These are phyloP conservation scores for Fusarium udum DNA, from an alignment of 2,329 filamentous ascomycete species.

Conservation along the genomic window DNA sequence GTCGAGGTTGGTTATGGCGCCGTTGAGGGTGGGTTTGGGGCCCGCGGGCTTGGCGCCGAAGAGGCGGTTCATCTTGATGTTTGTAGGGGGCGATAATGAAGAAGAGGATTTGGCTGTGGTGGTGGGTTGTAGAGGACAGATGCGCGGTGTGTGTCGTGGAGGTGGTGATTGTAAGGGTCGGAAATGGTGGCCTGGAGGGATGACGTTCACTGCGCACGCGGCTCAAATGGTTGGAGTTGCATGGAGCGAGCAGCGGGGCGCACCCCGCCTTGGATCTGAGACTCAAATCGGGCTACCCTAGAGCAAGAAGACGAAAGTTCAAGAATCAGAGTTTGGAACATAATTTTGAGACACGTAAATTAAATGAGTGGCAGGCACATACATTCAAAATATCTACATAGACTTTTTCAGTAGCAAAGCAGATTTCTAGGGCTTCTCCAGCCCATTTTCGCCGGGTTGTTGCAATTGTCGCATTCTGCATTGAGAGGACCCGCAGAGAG, in stretches of 20 bases:
- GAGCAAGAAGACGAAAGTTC: not conserved
- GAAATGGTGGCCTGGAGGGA: slow-evolving; percentile 37
- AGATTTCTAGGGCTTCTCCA: fast-evolving
- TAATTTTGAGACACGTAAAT: fast-evolving
- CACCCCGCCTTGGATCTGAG: slow-evolving; percentile 15
- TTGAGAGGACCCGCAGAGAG: not conserved
- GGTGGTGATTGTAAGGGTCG: not conserved
- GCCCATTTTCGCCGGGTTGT: fast-evolving
- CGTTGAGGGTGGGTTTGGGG: slow-evolving; percentile 88
- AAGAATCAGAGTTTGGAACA: fast-evolving
- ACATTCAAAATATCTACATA: fast-evolving
- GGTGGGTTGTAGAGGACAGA: not conserved
- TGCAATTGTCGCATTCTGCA: not conserved
- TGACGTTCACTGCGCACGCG: slow-evolving; percentile 40
- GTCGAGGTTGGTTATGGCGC: slow-evolving; percentile 87
- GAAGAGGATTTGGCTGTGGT: not conserved
- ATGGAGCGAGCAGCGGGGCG: slow-evolving; percentile 5
- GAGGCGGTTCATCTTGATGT: slow-evolving; percentile 84
- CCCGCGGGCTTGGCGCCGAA: slow-evolving; percentile 89
- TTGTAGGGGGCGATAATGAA: fast-evolving
- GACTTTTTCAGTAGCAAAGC: fast-evolving
- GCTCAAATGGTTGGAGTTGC: slow-evolving; percentile 6
- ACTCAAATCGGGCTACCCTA: not conserved
- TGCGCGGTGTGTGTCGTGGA: not conserved
- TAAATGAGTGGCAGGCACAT: fast-evolving